Evolutionary conservation across 441 rosid genomes (phyloP), one percentile per base, ranked within the genome.

Genomic region (Melastoma candidum): DNA sequence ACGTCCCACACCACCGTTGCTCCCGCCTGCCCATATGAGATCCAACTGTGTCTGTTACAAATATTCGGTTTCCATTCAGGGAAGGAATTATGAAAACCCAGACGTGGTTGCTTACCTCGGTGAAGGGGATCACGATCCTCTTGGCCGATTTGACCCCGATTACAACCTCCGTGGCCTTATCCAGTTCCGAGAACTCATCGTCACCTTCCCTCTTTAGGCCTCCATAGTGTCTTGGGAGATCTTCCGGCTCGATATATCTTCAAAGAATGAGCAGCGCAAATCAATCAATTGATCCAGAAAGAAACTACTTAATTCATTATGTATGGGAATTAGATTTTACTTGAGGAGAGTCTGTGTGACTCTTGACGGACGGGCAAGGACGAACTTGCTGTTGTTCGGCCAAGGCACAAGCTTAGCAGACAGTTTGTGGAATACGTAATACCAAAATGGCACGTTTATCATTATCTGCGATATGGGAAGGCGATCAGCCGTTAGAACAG

Each of bases 211-310:
- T 69, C 25, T 22, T 59, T 45, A 83, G 71, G 29, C 90, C 90
- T 32, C 84, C 90, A 24, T 77, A 80, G 63, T 77, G 76, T 47
- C 67, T 63, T 7, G 79, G 77, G 47, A 76, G 80, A 51, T 76
- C 71, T 61, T 77, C 77, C 4, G 80, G 72, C 12, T 71, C 49
- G 32, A 83, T 68, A 48, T 65, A 73, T 68, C 90, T 83, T 36
- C 41, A 9, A 12, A 11, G 11, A 52, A 10, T 12, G 46, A 26
- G 10, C 7, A 6, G 36, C 36, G 5, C 7, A 6, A 29, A 29
- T 29, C 36, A 29, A 29, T 29, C 36, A 29, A 29, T 3, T 6
- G 7, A 6, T 29, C 49, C 25, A 25, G 5, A 54, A 27, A 36
- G 12, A 1, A 5, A 8, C 7, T 10, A 46, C 1, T 6, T 2